phyloP scores from a whole-genome alignment of 2,329 filamentous ascomycete species.

The Alternaria sp. region DNA sequence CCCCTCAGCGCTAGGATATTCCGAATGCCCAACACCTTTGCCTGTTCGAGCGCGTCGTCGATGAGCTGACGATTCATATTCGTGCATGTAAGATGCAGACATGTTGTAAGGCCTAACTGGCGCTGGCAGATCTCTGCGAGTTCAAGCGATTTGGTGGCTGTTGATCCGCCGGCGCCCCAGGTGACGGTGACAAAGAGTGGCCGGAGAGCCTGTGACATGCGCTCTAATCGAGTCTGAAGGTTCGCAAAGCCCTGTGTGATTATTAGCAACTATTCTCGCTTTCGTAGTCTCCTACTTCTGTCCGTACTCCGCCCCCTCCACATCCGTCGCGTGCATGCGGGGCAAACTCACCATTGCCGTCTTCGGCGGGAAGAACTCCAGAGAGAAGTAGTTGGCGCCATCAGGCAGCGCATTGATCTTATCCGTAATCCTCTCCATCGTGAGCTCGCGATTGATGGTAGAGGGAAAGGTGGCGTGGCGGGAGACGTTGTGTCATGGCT shows the following conservation, averaged over 20 bases:
- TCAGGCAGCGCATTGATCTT: conserved; percentile 91
- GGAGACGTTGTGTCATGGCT: conserved; percentile 43
- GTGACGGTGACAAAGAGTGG: conserved; percentile 97
- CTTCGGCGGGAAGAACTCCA: conserved; percentile 99
- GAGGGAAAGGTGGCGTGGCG: conserved; percentile 18
- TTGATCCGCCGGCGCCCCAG: conserved; percentile 96
- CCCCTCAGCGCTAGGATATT: conserved; percentile 94
- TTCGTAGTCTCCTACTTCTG: background rate
- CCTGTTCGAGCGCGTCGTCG: conserved; percentile 88
- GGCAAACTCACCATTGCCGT: conserved; percentile 74
- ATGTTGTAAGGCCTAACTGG: conserved; percentile 90
- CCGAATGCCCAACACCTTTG: conserved; percentile 86
- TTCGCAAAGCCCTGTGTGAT: conserved; percentile 80
- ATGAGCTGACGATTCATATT: conserved; percentile 91
- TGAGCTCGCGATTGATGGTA: conserved; percentile 6
- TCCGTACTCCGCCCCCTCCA: background rate
- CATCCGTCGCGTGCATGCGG: conserved; percentile 23
- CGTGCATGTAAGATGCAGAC: conserved; percentile 94
- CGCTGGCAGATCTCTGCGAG: conserved; percentile 94
- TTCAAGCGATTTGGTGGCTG: conserved; percentile 87
- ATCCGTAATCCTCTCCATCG: conserved; percentile 78
- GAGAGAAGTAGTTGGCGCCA: conserved; percentile 86
- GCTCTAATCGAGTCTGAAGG: conserved; percentile 87
- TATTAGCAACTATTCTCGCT: conserved; percentile 19
- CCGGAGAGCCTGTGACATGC: conserved; percentile 90